Base-by-base conservation (phyloP, 208 protist genomes). In the Crithidia sp. region DNA sequence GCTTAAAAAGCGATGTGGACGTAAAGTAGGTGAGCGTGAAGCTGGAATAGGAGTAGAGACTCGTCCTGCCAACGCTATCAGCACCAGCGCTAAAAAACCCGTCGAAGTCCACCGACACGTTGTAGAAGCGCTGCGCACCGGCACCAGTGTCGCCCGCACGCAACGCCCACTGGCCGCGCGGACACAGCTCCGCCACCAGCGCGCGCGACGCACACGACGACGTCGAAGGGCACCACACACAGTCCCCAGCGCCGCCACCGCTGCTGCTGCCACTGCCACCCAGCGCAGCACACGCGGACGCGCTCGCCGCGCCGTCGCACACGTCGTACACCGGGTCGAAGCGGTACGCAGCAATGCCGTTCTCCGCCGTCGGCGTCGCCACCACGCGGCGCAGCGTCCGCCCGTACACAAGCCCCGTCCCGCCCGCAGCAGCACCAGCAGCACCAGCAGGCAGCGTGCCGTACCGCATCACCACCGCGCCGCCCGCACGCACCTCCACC, bases 391-490 rank as follows among this genome's bases (percentile, higher is more conserved):
- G 74, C 62, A 69, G 53, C 44, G 65, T 55, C 65, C 57, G 55
- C 7, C 59, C 67, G 57, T 73, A 71, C 17, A 79, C 40, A 16
- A 72, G 61, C n/a, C 63, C 74, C 37, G 64, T 67, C 57, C 39
- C 50, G 54, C 54, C 55, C 50, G n/a, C 36, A 12, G 12, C 7
- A 55, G 43, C 62, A 63, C 44, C 28, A 5, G 28, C n/a, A 19
- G 9, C n/a, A 2, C 41, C n/a, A 16, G 5, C 9, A 6, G 81
- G 77, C 47, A 84, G 57, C n/a, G 69, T n/a, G 41, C 49, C 49
- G 79, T 89, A 89, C 36, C 85, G 81, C 64, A 89, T 79, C 43
- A 89, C 67, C 60, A 89, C 77, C 12, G 75, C 80, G 44, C 85
- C 85, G 64, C 83, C 72, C 0, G 61, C 49, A 59, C 73, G 82